Percentiles rank a stretch among this genome's conserved stretches.
phyloP scores from a whole-genome alignment of 2,329 filamentous ascomycete species.

The Botrytis pseudocinerea region DNA sequence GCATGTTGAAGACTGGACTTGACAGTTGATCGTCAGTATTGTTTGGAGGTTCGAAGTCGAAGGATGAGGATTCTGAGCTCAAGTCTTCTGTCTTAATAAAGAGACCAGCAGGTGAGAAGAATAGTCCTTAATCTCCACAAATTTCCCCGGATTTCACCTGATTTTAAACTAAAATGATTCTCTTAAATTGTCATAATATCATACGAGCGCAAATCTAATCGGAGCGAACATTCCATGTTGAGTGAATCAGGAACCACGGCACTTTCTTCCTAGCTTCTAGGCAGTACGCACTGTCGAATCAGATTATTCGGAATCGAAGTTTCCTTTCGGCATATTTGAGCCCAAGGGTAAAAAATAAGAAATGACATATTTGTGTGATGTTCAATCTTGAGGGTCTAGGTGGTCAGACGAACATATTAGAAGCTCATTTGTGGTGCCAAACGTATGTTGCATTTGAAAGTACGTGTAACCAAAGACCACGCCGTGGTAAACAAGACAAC shows the following conservation, averaged over 20 bases:
- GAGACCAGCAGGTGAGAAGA: neutral
- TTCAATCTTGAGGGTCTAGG: neutral
- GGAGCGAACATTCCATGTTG: constrained; percentile 1
- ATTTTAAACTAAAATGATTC: neutral
- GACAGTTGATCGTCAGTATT: neutral
- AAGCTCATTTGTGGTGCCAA: constrained; percentile 1
- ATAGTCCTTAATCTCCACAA: neutral
- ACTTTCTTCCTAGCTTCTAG: neutral
- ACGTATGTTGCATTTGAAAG: constrained; percentile 6
- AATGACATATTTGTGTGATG: neutral
- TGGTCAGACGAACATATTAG: constrained; percentile 24
- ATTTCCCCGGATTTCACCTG: neutral
- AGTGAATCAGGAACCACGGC: constrained; percentile 3
- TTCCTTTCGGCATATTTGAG: neutral
- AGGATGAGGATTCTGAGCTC: neutral
- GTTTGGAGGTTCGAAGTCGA: neutral
- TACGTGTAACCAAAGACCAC: neutral
- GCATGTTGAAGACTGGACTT: neutral
- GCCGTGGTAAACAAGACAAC: neutral
- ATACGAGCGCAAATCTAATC: neutral
- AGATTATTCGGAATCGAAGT: neutral
- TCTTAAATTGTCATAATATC: neutral
- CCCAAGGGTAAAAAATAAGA: neutral
- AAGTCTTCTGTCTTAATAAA: neutral
- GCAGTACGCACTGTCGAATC: neutral